phyloP scores from a whole-genome alignment of 2,329 filamentous ascomycete species.

The Arthrobotrys entomopaga region DNA sequence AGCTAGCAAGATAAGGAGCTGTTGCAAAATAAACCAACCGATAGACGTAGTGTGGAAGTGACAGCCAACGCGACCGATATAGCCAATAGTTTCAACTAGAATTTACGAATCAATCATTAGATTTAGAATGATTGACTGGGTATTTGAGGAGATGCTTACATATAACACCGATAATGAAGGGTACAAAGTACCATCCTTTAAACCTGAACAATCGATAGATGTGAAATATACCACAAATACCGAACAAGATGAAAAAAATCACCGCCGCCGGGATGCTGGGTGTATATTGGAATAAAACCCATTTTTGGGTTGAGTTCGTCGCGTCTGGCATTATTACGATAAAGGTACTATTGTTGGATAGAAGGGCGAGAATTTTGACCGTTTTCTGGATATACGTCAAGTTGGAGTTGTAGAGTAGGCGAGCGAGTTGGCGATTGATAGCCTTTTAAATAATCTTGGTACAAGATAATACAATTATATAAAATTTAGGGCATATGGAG shows the following conservation, averaged over 20 bases:
- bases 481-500: too few relatives aligned
- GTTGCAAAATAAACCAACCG: slow-evolving; percentile 64
- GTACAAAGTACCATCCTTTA: slow-evolving; percentile 66
- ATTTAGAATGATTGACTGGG: too few relatives aligned
- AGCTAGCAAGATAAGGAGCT: slow-evolving; percentile 64
- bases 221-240: slow-evolving; percentile 63
- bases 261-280: slow-evolving; percentile 65
- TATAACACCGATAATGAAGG: slow-evolving; percentile 64
- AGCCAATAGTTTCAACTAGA: slow-evolving; percentile 65
- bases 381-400: not conserved
- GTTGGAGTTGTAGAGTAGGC: not conserved
- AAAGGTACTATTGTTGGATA: not conserved
- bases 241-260: slow-evolving; percentile 65
- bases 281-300: slow-evolving; percentile 59
- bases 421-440: not conserved
- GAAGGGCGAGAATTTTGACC: not conserved
- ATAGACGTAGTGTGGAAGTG: slow-evolving; percentile 59
- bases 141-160: slow-evolving; percentile 62
- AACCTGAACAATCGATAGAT: slow-evolving; percentile 63
- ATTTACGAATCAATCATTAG: too few relatives aligned
- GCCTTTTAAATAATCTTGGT: too few relatives aligned
- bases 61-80: slow-evolving; percentile 60
- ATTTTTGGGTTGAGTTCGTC: slow-evolving; percentile 1
- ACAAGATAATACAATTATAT: too few relatives aligned
- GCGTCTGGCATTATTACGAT: slow-evolving; percentile 17